phyloP scores from a whole-genome alignment of 2,329 filamentous ascomycete species.

The Aspergillus melleus region DNA sequence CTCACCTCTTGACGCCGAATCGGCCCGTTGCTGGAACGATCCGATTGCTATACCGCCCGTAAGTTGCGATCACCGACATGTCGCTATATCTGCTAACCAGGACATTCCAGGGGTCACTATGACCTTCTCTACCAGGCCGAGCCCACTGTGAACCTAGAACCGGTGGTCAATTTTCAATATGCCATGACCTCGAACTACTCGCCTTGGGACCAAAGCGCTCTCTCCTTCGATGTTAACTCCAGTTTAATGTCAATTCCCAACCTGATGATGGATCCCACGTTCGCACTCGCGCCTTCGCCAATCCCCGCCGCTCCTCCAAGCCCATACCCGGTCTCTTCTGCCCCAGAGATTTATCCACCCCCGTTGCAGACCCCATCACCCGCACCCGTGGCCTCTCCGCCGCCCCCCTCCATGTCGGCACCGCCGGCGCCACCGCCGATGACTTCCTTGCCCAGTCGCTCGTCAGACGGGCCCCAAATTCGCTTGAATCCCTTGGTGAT shows the following conservation, averaged over 20 bases:
- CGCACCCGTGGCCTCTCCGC: conserved; percentile 29
- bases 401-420: conserved; percentile 26
- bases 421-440: conserved; percentile 29
- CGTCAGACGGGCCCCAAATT: conserved; percentile 41
- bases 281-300: conserved; percentile 29
- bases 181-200: conserved; percentile 40
- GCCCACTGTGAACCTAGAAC: conserved; percentile 37
- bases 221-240: conserved; percentile 42
- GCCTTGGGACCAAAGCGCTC: conserved; percentile 38
- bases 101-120: conserved; percentile 71
- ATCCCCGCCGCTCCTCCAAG: conserved; percentile 32
- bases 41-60: conserved; percentile 67
- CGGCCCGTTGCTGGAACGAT: conserved; percentile 59
- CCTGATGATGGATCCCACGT: conserved; percentile 39
- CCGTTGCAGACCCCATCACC: conserved; percentile 29
- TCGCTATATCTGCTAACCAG: conserved; percentile 20
- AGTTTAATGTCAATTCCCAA: conserved; percentile 43
- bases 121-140: conserved; percentile 82
- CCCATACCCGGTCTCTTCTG: conserved; percentile 31
- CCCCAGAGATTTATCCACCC: conserved; percentile 37
- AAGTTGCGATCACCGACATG: conserved; percentile 31
- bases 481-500: conserved; percentile 44
- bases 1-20: conserved; percentile 40
- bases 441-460: conserved; percentile 34
- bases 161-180: conserved; percentile 44